phyloP scores from a whole-genome alignment of 257 asterid genomes.

The Capsicum rhomboideum region DNA sequence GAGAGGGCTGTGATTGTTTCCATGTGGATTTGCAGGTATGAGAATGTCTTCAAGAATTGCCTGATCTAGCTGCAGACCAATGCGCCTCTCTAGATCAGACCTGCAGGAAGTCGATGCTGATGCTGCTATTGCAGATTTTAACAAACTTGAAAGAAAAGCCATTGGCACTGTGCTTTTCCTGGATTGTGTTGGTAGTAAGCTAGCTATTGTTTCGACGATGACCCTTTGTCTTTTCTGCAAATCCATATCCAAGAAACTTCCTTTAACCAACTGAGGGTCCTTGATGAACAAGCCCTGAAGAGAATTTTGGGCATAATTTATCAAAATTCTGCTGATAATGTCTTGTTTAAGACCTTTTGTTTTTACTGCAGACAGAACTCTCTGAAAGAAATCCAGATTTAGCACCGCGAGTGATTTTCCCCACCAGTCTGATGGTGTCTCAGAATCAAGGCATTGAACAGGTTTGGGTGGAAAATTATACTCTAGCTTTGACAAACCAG shows the following conservation, averaged over 20 bases:
- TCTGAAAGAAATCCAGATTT: conserved; percentile 66
- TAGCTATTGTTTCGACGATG: conserved; percentile 51
- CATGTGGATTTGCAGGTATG: conserved; percentile 48
- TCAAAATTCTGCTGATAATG: conserved; percentile 60
- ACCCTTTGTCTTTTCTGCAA: conserved; percentile 60
- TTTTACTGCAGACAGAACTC: conserved; percentile 67
- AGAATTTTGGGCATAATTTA: conserved; percentile 71
- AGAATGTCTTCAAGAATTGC: conserved; percentile 91
- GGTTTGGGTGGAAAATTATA: conserved; percentile 45
- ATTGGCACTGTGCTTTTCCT: conserved; percentile 83
- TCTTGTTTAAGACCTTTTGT: conserved; percentile 83
- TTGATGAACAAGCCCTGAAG: conserved; percentile 51
- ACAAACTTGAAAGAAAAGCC: conserved; percentile 74
- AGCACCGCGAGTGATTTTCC: conserved; percentile 56
- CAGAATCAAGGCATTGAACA: conserved; percentile 32
- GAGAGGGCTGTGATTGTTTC: conserved; percentile 42
- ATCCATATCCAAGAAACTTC: conserved; percentile 36
- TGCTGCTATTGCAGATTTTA: conserved; percentile 62
- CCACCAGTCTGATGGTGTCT: conserved; percentile 74
- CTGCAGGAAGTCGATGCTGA: conserved; percentile 68
- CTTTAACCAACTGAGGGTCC: conserved; percentile 47
- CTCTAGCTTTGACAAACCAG: conserved; percentile 74
- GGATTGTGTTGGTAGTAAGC: conserved; percentile 67
- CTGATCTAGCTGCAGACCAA: conserved; percentile 81
- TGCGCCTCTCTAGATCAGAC: conserved; percentile 82